Base-by-base conservation (phyloP, 495 filamentous ascomycete species). In the Penicillium roqueforti region DNA sequence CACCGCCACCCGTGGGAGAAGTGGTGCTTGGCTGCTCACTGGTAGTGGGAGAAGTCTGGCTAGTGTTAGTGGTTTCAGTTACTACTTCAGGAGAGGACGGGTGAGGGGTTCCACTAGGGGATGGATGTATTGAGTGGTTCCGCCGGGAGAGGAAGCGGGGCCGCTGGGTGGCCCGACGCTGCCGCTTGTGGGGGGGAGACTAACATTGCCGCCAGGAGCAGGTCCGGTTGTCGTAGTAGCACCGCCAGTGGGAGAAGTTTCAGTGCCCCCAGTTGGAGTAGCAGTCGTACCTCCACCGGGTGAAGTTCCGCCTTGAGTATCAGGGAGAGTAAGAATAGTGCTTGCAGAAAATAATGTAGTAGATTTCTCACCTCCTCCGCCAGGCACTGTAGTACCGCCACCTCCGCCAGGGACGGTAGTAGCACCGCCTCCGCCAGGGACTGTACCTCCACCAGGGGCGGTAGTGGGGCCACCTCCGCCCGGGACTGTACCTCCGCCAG, bases 381-480 rank as follows among this genome's bases (percentile, higher is more conserved):
- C 54, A 23, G 47, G 37, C 11, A 18, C 36, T 6, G 31, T 32
- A 32, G 31, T 32, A 29, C 43, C 43, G 41, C 45, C 43, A 31
- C 49, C 38, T 1, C 49, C 39, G 28, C 36, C 36, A 34, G 51
- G 44, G 28, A 29, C 28, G 1, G 28, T 29, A 34, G 31, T 34
- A n/a, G 13, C 31, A 20, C 34, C 45, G 25, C 44, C 43, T 18
- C 44, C 53, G 11, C 53, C 38, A 18, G 48, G 51, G 8, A n/a
- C 16, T 26, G 22, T 32, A 20, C 47, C 28, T 11, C 38, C 38
- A 0, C 13, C 23, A 10, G 53, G 53, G 53, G 10, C 22, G 0
- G 32, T 34, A 14, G 53, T 40, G 2, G 36, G 38, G n/a, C 53
- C 47, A 20, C 37, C 53, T 14, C 53, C 40, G 28, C 41, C 14